A percentile compares a stretch with the other conserved stretches of the same genome.
phyloP scores from a whole-genome alignment of 331 rosid species.

The Rhamnella rubrinervis region DNA sequence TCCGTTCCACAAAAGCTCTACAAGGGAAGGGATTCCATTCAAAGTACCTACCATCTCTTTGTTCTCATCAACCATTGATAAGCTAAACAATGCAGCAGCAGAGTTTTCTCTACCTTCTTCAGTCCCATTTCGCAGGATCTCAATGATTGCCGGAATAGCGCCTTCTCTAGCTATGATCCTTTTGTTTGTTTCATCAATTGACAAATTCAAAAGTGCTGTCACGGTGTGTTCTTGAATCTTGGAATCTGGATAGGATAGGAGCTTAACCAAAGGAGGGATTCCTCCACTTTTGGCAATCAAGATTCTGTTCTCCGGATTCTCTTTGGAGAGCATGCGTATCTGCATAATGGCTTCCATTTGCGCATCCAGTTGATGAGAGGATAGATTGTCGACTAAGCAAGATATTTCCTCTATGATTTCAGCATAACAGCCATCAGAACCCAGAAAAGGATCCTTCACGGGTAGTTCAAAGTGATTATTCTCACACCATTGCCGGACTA shows the following conservation, averaged over 20 bases:
- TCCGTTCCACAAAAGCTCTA: constrained; percentile 35
- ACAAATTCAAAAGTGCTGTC: constrained; percentile 46
- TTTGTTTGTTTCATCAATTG: constrained; percentile 47
- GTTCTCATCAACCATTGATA: constrained; percentile 46
- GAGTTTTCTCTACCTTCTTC: constrained; percentile 47
- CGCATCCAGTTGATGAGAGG: constrained; percentile 25
- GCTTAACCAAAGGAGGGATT: constrained; percentile 41
- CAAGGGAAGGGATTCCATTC: constrained; percentile 43
- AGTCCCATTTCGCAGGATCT: constrained; percentile 40
- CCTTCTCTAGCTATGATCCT: constrained; percentile 47
- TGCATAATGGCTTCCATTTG: constrained; percentile 38
- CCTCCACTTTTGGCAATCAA: constrained; percentile 49
- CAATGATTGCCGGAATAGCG: constrained; percentile 40
- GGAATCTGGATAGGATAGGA: constrained; percentile 36
- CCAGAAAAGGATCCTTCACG: constrained; percentile 21
- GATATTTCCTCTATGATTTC: constrained; percentile 39
- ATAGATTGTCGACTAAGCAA: constrained; percentile 26
- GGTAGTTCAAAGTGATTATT: constrained; percentile 40
- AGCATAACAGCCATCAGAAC: constrained; percentile 26
- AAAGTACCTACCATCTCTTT: constrained; percentile 38
- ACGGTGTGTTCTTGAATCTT: constrained; percentile 48
- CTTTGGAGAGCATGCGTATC: constrained; percentile 47
- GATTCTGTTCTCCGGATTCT: constrained; percentile 46
- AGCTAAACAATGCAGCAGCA: constrained; percentile 45
- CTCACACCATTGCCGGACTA: constrained; percentile 44